phyloP scores from a whole-genome alignment of 805 yeast genomes.

The Pichia eremophila region DNA sequence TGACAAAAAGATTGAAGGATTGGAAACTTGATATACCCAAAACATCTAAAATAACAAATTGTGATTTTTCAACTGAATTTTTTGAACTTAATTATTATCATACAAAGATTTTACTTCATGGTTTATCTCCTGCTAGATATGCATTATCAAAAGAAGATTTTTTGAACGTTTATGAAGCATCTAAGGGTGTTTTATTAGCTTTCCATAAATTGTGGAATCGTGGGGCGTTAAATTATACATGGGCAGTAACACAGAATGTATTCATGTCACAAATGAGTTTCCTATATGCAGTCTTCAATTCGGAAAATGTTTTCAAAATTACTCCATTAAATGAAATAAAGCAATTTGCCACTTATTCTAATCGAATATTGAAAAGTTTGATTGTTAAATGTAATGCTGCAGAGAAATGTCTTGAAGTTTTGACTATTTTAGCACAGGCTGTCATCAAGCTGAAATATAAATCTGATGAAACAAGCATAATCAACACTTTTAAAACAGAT shows the following conservation, averaged over 20 bases:
- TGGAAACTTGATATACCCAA: constrained; percentile 59
- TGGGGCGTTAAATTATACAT: constrained; percentile 67
- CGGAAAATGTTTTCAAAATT: constrained; percentile 40
- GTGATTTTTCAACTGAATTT: constrained; percentile 62
- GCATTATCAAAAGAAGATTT: constrained; percentile 46
- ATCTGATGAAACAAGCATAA: neutral
- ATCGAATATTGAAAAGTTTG: constrained; percentile 50
- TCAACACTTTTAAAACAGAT: neutral
- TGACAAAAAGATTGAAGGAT: constrained; percentile 40
- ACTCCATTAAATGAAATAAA: constrained; percentile 44
- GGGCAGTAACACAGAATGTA: constrained; percentile 87
- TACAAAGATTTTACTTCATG: constrained; percentile 61
- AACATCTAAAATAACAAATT: constrained; percentile 51
- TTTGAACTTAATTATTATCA: constrained; percentile 72
- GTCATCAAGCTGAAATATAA: constrained; percentile 48
- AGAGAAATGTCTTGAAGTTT: constrained; percentile 55
- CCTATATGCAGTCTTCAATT: constrained; percentile 65
- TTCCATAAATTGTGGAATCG: constrained; percentile 50
- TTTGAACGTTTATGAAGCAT: constrained; percentile 47
- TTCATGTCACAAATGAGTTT: constrained; percentile 87
- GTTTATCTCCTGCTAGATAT: constrained; percentile 64
- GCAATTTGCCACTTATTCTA: constrained; percentile 37
- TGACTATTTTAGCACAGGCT: constrained; percentile 64
- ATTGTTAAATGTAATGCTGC: constrained; percentile 75
- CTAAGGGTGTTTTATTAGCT: constrained; percentile 55